Evolutionary conservation across 257 asterid genomes (phyloP).

Genomic region (Solanum bulbocastanum): DNA sequence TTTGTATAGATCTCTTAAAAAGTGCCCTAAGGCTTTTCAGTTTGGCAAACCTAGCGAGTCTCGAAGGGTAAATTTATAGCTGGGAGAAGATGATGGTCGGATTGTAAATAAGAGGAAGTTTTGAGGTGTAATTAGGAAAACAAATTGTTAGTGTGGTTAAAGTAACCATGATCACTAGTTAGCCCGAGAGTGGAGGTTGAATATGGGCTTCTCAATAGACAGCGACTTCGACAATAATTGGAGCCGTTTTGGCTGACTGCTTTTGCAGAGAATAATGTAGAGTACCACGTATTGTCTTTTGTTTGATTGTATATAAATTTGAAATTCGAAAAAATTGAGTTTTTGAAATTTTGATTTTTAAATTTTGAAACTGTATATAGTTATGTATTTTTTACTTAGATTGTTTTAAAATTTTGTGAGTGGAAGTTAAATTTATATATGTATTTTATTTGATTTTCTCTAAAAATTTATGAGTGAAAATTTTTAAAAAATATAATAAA

Average conservation of each 20-base stretch:
- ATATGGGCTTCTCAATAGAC: slow-evolving; percentile 19
- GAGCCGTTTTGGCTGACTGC: not conserved
- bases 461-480: too few relatives aligned
- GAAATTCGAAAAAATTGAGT: not conserved
- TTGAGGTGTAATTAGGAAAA: not conserved
- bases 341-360: too few relatives aligned
- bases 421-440: not conserved
- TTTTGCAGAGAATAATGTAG: not conserved
- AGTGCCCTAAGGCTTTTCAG: slow-evolving; percentile 64
- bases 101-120: slow-evolving; percentile 4
- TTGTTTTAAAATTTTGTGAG: not conserved
- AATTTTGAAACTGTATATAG: not conserved
- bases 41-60: slow-evolving; percentile 74
- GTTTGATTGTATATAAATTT: not conserved
- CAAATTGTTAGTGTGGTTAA: not conserved
- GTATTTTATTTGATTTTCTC: too few relatives aligned
- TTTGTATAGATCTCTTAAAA: not conserved
- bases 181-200: not conserved
- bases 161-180: not conserved
- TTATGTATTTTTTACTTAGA: too few relatives aligned
- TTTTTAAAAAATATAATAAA: too few relatives aligned
- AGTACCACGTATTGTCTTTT: not conserved
- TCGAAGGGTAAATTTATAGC: slow-evolving; percentile 50
- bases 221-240: not conserved
- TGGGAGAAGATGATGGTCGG: slow-evolving; percentile 10